Evolutionary conservation across 176 grass and related monocot genomes (phyloP), one percentile per base, ranked within the genome.

Genomic region (Bothriochloa decipiens): DNA sequence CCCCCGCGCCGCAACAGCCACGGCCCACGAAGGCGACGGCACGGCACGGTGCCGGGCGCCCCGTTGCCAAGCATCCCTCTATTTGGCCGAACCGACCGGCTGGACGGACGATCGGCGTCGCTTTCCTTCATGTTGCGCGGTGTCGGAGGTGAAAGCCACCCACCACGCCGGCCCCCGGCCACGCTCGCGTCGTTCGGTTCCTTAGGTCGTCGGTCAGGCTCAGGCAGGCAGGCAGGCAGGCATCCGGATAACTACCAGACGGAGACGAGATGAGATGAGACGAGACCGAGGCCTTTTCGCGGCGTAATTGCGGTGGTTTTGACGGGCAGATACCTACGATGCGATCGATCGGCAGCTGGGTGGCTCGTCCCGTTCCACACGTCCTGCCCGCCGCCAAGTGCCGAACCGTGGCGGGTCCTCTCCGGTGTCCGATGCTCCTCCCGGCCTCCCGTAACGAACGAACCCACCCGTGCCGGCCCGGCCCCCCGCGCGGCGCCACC

Each of bases 111-210:
- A 12, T 4, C 45, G 70, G n/a, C 55, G 22, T 90, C 74, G 68
- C 60, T 86, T 67, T 90, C 88, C 58, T 75, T 82, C 88, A 90
- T 74, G 84, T 78, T 84, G 35, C 8, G 57, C 68, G 36, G 62
- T 65, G 49, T 68, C 77, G 27, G 70, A 9, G 41, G 41, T 1
- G 41, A 43, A 71, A 71, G 11, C n/a, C 68, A 71, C 39, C 18
- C 25, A 7, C 40, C 23, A 0, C 61, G 29, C 11, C 4, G 63
- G 26, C 62, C 26, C 64, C 14, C 25, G 10, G 23, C 11, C 52
- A 7, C 52, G 52, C 52, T 20, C 3, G 11, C 7, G 8, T 57
- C 7, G 6, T 20, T 18, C 50, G 50, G 49, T 18, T 52, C 49
- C 5, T 15, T 17, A 18, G 5, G 49, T 18, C 49, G 50, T 58